Conservation (phyloP, 345 rosid species). For the Draba incana region DNA sequence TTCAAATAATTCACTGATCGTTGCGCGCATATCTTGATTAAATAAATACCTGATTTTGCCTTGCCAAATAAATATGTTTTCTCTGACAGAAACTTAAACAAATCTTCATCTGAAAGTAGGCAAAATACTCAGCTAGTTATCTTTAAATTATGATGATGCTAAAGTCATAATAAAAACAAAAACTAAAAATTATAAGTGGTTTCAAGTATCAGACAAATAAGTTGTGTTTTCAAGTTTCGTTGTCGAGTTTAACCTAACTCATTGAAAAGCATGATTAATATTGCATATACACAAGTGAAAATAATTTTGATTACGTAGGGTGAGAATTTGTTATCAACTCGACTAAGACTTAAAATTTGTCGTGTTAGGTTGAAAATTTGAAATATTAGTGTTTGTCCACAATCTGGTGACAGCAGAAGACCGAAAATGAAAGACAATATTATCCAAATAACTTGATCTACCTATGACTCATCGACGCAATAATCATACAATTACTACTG, state of each 20-base stretch:
- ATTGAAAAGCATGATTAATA: constrained; percentile 18
- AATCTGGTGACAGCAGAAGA: constrained; percentile 40
- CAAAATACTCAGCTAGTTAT: background rate
- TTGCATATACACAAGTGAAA: constrained; percentile 16
- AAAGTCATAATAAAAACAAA: background rate
- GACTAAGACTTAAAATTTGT: constrained; percentile 38
- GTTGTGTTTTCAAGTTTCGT: constrained; percentile 7
- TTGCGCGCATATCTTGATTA: constrained; percentile 7
- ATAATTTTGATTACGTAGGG: constrained; percentile 31
- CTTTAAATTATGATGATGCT: background rate
- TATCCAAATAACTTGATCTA: constrained; percentile 18
- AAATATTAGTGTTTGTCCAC: constrained; percentile 25
- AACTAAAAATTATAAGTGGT: constrained; percentile 14
- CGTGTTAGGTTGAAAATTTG: constrained; percentile 24
- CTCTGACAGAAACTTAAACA: background rate
- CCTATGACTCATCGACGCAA: constrained; percentile 41
- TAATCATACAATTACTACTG: constrained; percentile 18
- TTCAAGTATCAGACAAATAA: constrained; percentile 28
- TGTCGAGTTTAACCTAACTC: constrained; percentile 32
- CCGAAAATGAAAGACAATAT: constrained; percentile 25
- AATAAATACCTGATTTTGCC: constrained; percentile 6
- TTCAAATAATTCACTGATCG: background rate
- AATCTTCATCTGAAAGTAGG: constrained; percentile 22
- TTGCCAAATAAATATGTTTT: background rate
- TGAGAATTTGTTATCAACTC: constrained; percentile 37